Base-by-base conservation (phyloP, 371 early-diverging fungal species). In the Choanephora cucurbitarum region DNA sequence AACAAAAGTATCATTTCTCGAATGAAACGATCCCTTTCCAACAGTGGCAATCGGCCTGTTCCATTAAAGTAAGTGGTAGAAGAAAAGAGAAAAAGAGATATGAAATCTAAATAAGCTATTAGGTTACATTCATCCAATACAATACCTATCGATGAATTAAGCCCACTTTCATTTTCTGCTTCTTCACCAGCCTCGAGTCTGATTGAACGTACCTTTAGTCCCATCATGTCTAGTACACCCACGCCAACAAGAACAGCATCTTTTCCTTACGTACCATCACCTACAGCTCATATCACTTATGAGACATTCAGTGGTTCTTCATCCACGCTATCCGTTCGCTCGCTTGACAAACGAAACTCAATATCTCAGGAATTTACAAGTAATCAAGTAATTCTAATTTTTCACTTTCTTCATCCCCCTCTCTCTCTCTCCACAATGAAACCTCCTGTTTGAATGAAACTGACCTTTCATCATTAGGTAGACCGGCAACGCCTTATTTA, bases 21-120 rank as follows among this genome's bases (percentile, higher is more conserved):
- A 39, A 64, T 64, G 64, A 64, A 59, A 33, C 31, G 64, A 15
- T 64, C 64, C 2, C 43, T 64, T 31, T 64, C 64, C 10, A n/a
- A 51, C 8, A 55, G 32, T 21, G 55, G 60, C 6, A 50, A 55
- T 39, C 45, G 56, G 19, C 39, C 43, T 11, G 31, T 28, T 14
- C 31, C 33, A 9, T 13, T 44, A 49, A 57, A 33, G 44, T 57
- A 49, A 52, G 4, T 23, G n/a, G n/a, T n/a, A n/a, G n/a, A 22
- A 3, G n/a, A 3, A 31, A 3, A 48, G 4, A 21, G 23, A 40
- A 31, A 31, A 23, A 4, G 17, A 23, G 31, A 41, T 32, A 2
- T 37, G 37, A 2, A 45, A 24, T 45, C 24, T 14, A 13, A 43
- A 13, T 7, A 5, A 24, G 6, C 22, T 21, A 45, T 45, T 37